These are phyloP conservation scores for Diversispora epigaea DNA, from an alignment of 192 early-diverging fungal species.

Conservation along the genomic window DNA sequence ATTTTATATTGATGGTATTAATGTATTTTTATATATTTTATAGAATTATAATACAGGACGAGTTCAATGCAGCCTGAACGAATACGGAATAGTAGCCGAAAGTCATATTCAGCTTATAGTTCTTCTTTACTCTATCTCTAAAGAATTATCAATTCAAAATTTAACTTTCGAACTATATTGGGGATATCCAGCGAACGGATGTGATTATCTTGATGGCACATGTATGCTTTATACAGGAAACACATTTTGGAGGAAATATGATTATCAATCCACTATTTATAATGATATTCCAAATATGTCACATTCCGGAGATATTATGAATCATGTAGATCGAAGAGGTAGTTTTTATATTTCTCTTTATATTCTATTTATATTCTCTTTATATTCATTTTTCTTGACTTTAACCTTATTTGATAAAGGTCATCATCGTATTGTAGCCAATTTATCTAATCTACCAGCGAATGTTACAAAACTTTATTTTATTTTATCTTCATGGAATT, in stretches of 20 bases:
- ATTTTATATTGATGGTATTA: neutral
- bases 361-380: neutral
- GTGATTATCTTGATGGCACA: constrained; percentile 34
- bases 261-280: constrained; percentile 23
- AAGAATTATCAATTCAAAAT: constrained; percentile 5
- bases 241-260: neutral
- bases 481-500: constrained; percentile 28
- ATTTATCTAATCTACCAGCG: constrained; percentile 15
- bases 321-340: constrained; percentile 27
- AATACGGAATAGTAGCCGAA: constrained; percentile 21
- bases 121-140: constrained; percentile 22
- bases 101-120: constrained; percentile 35
- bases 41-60: neutral
- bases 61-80: neutral
- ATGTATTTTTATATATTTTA: neutral
- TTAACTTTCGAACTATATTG: constrained; percentile 29
- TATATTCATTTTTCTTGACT: neutral
- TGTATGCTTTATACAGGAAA: constrained; percentile 26
- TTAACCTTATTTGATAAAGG: constrained; percentile 4
- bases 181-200: constrained; percentile 7
- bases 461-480: constrained; percentile 33
- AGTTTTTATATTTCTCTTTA: neutral
- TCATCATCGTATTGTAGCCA: constrained; percentile 27
- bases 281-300: constrained; percentile 9
- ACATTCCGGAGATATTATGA: constrained; percentile 35